These are phyloP conservation scores for Spathaspora girioi DNA, from an alignment of 805 yeast species.

Conservation along the genomic window DNA sequence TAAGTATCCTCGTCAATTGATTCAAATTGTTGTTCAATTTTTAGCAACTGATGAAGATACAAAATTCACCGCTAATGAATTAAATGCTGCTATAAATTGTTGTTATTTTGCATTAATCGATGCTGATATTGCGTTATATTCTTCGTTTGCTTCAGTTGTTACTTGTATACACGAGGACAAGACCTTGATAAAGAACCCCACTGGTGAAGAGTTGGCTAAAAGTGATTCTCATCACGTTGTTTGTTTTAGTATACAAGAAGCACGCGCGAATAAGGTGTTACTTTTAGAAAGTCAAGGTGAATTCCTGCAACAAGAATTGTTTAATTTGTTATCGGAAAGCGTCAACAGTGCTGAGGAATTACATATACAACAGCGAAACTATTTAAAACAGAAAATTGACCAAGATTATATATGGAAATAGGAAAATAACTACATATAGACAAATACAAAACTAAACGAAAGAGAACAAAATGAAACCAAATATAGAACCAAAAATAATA, in stretches of 20 bases:
- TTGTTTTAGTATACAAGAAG: conserved; percentile 54
- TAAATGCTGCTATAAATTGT: conserved; percentile 71
- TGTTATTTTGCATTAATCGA: conserved; percentile 72
- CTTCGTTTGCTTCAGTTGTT: conserved; percentile 58
- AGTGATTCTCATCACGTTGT: conserved; percentile 63
- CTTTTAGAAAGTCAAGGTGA: conserved; percentile 70
- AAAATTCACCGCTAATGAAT: conserved; percentile 43
- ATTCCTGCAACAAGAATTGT: conserved; percentile 56
- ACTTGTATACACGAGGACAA: conserved; percentile 31
- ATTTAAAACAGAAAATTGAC: conserved; percentile 45
- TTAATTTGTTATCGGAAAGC: conserved; percentile 49
- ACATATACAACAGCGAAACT: conserved; percentile 42
- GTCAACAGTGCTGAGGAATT: conserved; percentile 43
- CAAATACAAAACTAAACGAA: neutral
- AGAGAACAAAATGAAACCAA: neutral
- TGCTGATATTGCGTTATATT: conserved; percentile 67
- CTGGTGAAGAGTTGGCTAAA: conserved; percentile 34
- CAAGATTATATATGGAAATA: conserved; percentile 60
- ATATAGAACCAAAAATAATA: neutral
- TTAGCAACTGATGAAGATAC: conserved; percentile 19
- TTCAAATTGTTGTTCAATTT: conserved; percentile 41
- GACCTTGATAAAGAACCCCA: conserved; percentile 42
- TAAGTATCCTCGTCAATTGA: conserved; percentile 71
- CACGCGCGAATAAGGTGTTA: conserved; percentile 53
- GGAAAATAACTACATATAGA: neutral